phyloP scores from a whole-genome alignment of 108 stramenopile species.

The Cyclostephanos invisitatus region DNA sequence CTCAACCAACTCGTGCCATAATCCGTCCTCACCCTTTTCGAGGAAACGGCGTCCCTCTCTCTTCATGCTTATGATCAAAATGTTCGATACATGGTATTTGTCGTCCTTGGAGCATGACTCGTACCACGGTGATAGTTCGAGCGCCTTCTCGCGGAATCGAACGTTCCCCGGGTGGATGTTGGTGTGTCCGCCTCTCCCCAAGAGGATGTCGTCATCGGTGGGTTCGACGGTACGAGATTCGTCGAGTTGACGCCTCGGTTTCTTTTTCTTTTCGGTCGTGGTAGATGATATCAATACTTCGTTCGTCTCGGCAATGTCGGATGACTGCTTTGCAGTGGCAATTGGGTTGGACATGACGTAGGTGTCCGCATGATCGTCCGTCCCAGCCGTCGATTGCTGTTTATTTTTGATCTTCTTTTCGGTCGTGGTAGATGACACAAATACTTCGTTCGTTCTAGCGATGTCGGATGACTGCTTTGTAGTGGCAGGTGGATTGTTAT shows the following conservation, averaged over 20 bases:
- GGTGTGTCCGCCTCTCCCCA: conserved; percentile 72
- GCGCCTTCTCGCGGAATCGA: conserved; percentile 51
- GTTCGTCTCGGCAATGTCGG: background rate
- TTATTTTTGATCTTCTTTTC: too few species aligned
- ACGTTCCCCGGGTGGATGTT: conserved; percentile 71
- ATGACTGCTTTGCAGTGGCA: conserved; percentile 4
- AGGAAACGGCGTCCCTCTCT: conserved; percentile 32
- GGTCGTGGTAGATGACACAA: background rate
- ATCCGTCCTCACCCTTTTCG: conserved; percentile 41
- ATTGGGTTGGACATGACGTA: too few species aligned
- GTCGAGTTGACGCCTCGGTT: conserved; percentile 24
- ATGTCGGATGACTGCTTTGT: conserved; percentile 1
- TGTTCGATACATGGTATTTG: conserved; percentile 30
- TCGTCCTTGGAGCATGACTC: conserved; percentile 31
- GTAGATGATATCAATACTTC: background rate
- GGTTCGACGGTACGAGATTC: conserved; percentile 15
- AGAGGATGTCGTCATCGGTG: conserved; percentile 71
- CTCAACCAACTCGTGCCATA: conserved; percentile 44
- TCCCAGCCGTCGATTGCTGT: too few species aligned
- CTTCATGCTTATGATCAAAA: conserved; percentile 33
- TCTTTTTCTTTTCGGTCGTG: too few species aligned
- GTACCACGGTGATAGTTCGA: conserved; percentile 23
- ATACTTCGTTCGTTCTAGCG: background rate
- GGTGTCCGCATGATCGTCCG: too few species aligned
- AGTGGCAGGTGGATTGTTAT: background rate